Conservation (phyloP, 2,329 filamentous ascomycete genomes). For the Colletotrichum scovillei region DNA sequence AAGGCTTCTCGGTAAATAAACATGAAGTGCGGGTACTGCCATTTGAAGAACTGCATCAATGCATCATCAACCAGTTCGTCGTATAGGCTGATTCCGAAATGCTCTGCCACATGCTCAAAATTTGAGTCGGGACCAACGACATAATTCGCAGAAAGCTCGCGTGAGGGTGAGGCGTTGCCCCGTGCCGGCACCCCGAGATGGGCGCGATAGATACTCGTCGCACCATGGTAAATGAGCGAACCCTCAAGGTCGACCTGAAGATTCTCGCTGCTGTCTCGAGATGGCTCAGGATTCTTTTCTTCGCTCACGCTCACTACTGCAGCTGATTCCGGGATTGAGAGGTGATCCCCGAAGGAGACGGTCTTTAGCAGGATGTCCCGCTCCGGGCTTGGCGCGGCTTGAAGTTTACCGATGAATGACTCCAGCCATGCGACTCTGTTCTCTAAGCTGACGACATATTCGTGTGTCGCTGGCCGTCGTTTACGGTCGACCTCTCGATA, state of each 20-base stretch:
- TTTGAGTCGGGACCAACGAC: slow-evolving; percentile 23
- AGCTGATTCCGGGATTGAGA: no score
- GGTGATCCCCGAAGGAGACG: no score
- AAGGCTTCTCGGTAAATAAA: slow-evolving; percentile 45
- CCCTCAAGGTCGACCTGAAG: no score
- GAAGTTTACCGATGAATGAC: no score
- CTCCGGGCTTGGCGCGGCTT: no score
- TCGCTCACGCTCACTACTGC: no score
- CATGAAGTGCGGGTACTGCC: slow-evolving; percentile 47
- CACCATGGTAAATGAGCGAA: slow-evolving; percentile 35
- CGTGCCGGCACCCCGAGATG: slow-evolving; percentile 1
- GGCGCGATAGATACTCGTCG: slow-evolving; percentile 42
- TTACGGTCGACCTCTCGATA: slow-evolving; percentile 34
- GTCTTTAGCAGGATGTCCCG: no score
- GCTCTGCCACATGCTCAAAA: slow-evolving; percentile 36
- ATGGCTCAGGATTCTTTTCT: no score
- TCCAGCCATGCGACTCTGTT: no score
- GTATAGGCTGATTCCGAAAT: slow-evolving; percentile 40
- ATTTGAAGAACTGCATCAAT: slow-evolving; percentile 41
- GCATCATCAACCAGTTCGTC: slow-evolving; percentile 38
- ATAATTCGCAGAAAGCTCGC: not conserved
- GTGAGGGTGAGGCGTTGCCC: not conserved
- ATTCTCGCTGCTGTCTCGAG: no score
- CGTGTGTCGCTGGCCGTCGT: slow-evolving; percentile 28
- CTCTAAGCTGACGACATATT: slow-evolving; percentile 9